These are phyloP conservation scores for Fusarium globosum DNA, from an alignment of 2,329 filamentous ascomycete genomes.

Conservation along the genomic window DNA sequence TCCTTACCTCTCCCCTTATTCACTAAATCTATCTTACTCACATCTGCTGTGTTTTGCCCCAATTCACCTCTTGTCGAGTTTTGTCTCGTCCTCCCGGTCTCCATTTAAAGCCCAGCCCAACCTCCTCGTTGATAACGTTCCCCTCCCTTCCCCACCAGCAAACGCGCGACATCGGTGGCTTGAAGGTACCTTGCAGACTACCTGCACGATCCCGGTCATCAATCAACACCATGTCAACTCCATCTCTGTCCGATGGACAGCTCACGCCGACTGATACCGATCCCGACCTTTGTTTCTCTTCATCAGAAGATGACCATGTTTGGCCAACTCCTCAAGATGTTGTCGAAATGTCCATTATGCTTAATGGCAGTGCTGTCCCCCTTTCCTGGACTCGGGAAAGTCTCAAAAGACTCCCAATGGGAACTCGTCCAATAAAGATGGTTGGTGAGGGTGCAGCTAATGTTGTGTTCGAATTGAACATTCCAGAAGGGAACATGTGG, in stretches of 20 bases:
- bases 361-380: slow-evolving; percentile 39
- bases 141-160: slow-evolving; percentile 17
- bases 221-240: slow-evolving; percentile 43
- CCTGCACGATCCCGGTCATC: slow-evolving; percentile 42
- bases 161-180: slow-evolving; percentile 44
- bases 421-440: slow-evolving; percentile 53
- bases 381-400: slow-evolving; percentile 41
- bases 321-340: slow-evolving; percentile 45
- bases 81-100: slow-evolving; percentile 8
- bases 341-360: slow-evolving; percentile 45
- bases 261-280: slow-evolving; percentile 44
- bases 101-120: slow-evolving; percentile 17
- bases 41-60: slow-evolving; percentile 1
- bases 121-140: slow-evolving; percentile 9
- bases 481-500: slow-evolving; percentile 50
- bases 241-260: slow-evolving; percentile 45
- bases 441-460: slow-evolving; percentile 81
- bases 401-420: slow-evolving; percentile 50
- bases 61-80: slow-evolving; percentile 17
- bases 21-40: slow-evolving; percentile 23
- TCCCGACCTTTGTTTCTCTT: slow-evolving; percentile 40
- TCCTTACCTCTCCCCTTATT: slow-evolving; percentile 1
- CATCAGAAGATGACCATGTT: slow-evolving; percentile 38
- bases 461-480: slow-evolving; percentile 73
- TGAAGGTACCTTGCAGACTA: slow-evolving; percentile 43